Evolutionary conservation across 75 land plant genomes (phyloP).

Genomic region (Picea sitchensis): DNA sequence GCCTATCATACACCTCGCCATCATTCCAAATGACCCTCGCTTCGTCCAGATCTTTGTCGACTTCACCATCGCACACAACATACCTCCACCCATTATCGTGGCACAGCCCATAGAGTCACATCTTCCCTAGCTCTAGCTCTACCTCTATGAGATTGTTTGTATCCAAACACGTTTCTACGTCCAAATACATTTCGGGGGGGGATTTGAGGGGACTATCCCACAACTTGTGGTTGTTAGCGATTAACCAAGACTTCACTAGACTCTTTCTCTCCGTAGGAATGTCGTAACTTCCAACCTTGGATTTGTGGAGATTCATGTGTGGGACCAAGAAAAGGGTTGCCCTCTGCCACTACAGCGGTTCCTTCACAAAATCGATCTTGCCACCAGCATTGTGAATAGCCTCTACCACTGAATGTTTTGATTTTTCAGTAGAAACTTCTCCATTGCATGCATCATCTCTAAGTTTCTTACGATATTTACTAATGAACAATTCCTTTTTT

Average conservation of each 20-base stretch:
- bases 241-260: conserved; percentile 47
- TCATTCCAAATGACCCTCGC: no score
- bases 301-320: conserved; percentile 90
- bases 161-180: conserved; percentile 18
- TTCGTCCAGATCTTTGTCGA: no score
- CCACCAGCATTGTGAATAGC: conserved; percentile 69
- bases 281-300: conserved; percentile 86
- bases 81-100: no score
- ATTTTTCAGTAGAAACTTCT: conserved; percentile 33
- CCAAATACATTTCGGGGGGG: conserved; percentile 3
- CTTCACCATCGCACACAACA: no score
- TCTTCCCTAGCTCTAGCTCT: no score
- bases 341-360: conserved; percentile 76
- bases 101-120: no score
- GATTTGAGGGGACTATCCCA: conserved; percentile 30
- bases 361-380: conserved; percentile 76
- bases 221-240: conserved; percentile 24
- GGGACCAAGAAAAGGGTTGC: conserved; percentile 87
- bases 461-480: conserved; percentile 51
- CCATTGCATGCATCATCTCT: conserved; percentile 59
- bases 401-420: conserved; percentile 32
- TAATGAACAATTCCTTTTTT: conserved; percentile 84
- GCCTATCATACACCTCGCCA: no score
- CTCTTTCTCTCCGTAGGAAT: conserved; percentile 93
- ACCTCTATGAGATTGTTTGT: conserved; percentile 15